Percentiles rank a stretch among this genome's conserved stretches.
These are phyloP conservation scores for Mimosa pudica DNA, from an alignment of 306 rosid genomes.

Conservation along the genomic window DNA sequence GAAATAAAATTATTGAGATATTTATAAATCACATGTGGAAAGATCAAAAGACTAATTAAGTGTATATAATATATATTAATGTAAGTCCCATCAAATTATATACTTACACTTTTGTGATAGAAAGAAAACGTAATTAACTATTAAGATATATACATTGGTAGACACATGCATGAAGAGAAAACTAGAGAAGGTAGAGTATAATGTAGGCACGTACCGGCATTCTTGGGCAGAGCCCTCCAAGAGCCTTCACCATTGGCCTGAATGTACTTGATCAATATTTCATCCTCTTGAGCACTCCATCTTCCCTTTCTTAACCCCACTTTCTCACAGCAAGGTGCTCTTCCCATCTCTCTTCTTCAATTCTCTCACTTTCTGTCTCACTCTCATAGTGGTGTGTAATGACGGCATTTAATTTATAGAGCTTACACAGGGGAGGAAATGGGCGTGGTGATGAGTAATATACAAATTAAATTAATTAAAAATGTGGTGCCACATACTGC, in stretches of 20 bases:
- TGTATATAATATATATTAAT: too few species aligned
- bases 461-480: neutral
- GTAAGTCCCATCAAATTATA: too few species aligned
- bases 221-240: conserved; percentile 83
- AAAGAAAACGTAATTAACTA: too few species aligned
- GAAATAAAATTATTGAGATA: too few species aligned
- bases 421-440: neutral
- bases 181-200: neutral
- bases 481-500: conserved; percentile 56
- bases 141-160: neutral
- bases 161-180: neutral
- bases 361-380: neutral
- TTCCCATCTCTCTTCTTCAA: conserved; percentile 47
- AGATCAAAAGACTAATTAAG: too few species aligned
- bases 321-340: conserved; percentile 85
- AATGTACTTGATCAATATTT: conserved; percentile 65
- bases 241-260: conserved; percentile 79
- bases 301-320: conserved; percentile 80
- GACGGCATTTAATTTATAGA: conserved; percentile 36
- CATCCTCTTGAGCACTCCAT: conserved; percentile 85
- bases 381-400: neutral
- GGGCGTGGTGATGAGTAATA: neutral
- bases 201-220: conserved; percentile 70
- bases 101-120: too few species aligned
- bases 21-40: too few species aligned